A percentile compares a stretch with the other conserved stretches of the same genome.
These are phyloP conservation scores for Penicillium vulpinum DNA, from an alignment of 2,329 filamentous ascomycete genomes.

Conservation along the genomic window DNA sequence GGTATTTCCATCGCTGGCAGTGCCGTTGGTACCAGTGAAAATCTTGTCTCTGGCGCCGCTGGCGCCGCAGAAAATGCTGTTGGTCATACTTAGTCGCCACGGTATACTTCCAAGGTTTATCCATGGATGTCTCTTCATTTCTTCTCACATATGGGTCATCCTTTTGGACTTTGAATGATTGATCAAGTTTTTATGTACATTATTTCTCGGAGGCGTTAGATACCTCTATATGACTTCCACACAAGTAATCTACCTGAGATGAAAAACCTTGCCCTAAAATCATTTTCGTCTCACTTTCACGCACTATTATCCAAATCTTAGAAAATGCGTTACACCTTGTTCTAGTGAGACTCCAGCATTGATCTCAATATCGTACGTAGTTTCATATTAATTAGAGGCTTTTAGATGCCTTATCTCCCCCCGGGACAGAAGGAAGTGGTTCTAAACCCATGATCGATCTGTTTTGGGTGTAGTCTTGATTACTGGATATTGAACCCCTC, in stretches of 20 bases:
- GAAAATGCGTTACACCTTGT: neutral
- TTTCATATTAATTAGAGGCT: neutral
- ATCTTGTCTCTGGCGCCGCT: constrained; percentile 8
- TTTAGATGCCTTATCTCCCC: neutral
- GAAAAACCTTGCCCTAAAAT: neutral
- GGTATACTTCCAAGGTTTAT: neutral
- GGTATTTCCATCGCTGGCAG: constrained; percentile 9
- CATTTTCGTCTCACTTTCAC: neutral
- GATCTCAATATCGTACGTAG: neutral
- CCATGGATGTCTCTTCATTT: neutral
- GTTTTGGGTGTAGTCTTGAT: neutral
- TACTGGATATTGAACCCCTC: neutral
- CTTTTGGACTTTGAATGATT: neutral
- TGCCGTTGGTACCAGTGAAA: constrained; percentile 19
- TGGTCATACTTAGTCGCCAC: neutral
- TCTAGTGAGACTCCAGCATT: neutral
- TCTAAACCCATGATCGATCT: too few relatives aligned
- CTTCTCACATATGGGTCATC: neutral
- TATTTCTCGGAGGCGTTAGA: constrained; percentile 8
- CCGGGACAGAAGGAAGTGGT: neutral
- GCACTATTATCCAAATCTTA: neutral
- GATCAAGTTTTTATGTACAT: constrained; percentile 12
- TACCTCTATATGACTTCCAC: neutral
- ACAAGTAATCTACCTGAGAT: neutral
- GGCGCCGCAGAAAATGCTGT: constrained; percentile 13